Conservation (phyloP, 768 basidiomycete species). For the Hericium alpestre region DNA sequence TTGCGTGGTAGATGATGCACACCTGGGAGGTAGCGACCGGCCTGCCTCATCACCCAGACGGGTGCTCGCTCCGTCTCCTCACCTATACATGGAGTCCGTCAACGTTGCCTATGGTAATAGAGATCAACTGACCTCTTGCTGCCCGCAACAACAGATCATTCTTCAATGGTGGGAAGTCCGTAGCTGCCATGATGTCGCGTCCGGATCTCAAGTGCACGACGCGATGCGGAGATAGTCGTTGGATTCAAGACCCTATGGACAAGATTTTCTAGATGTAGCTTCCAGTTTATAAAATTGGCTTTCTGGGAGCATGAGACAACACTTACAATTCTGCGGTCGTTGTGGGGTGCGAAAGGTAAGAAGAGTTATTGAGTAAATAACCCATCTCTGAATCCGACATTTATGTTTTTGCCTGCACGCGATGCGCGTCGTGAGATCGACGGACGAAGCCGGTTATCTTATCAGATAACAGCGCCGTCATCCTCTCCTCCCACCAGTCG, state of each 20-base stretch:
- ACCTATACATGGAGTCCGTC: conserved; percentile 30
- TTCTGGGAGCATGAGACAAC: neutral
- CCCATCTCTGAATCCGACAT: neutral
- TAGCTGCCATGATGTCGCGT: neutral
- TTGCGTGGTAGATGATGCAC: conserved; percentile 13
- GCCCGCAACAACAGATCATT: conserved; percentile 89
- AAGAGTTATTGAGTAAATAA: too few species aligned
- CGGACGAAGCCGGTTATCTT: neutral
- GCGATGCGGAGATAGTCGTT: neutral
- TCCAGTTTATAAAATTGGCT: neutral
- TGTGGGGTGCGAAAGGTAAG: neutral
- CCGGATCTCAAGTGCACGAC: neutral
- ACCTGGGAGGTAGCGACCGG: conserved; percentile 93
- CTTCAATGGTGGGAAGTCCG: conserved; percentile 56
- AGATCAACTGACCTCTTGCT: conserved; percentile 46
- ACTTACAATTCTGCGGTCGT: neutral
- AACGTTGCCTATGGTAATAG: neutral
- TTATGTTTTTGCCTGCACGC: neutral
- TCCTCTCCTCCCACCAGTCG: neutral
- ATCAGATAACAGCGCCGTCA: neutral
- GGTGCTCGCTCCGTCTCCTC: conserved; percentile 85
- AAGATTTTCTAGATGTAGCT: neutral
- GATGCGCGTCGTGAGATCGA: neutral
- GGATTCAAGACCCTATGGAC: neutral
- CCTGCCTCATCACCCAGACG: conserved; percentile 99